Evolutionary conservation across 345 rosid species (phyloP).

Genomic region (Mercurialis annua): DNA sequence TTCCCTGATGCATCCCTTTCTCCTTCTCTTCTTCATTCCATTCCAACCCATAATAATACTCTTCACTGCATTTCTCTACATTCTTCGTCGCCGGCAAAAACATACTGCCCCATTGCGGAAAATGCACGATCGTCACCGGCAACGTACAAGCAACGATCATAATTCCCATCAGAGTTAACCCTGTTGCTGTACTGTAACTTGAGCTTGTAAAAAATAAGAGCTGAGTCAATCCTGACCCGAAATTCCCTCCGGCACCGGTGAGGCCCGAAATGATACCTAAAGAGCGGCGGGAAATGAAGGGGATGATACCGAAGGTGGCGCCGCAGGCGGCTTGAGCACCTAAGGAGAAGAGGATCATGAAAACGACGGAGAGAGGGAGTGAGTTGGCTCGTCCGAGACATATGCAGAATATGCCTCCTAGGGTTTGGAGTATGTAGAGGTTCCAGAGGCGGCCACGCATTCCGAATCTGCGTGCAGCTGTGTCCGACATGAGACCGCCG

Average conservation of each 20-base stretch:
- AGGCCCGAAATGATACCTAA: constrained; percentile 51
- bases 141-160: constrained; percentile 55
- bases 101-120: constrained; percentile 72
- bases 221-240: constrained; percentile 57
- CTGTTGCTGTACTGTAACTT: constrained; percentile 31
- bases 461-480: constrained; percentile 38
- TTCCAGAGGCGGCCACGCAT: constrained; percentile 58
- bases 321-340: constrained; percentile 63
- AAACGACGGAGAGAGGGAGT: constrained; percentile 29
- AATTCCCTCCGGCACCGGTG: constrained; percentile 58
- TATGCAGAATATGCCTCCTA: constrained; percentile 53
- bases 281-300: constrained; percentile 53
- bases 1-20: constrained; percentile 42
- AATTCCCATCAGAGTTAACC: constrained; percentile 49
- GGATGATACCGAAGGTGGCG: constrained; percentile 56
- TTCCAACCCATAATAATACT: constrained; percentile 43
- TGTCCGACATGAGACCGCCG: constrained; percentile 46
- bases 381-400: constrained; percentile 44
- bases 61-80: constrained; percentile 34
- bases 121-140: constrained; percentile 42
- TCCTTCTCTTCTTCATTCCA: constrained; percentile 42
- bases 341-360: constrained; percentile 51
- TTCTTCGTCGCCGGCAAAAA: constrained; percentile 40
- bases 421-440: constrained; percentile 49
- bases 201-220: constrained; percentile 43